Evolutionary conservation across 148 eudicot species (phyloP).

Genomic region (Chenopodium quinoa): DNA sequence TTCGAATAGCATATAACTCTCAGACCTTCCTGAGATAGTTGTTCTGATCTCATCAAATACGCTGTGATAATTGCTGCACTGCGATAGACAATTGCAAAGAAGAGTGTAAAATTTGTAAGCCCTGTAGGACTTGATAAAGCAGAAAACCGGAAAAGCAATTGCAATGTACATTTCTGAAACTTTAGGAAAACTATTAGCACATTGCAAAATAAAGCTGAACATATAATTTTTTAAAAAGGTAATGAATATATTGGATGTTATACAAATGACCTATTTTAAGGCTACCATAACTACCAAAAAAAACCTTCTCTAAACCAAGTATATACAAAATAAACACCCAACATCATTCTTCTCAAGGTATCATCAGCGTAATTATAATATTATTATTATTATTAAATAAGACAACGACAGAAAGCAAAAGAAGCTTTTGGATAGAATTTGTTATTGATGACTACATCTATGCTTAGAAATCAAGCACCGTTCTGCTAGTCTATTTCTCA

Average conservation of each 20-base stretch:
- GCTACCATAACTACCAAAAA: neutral
- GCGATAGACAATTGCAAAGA: conserved; percentile 54
- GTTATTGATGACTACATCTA: neutral
- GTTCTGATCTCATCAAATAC: conserved; percentile 89
- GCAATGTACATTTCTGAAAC: neutral
- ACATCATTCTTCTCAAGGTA: neutral
- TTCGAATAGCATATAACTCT: conserved; percentile 10
- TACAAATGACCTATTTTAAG: neutral
- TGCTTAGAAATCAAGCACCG: neutral
- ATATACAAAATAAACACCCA: neutral
- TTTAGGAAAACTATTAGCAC: neutral
- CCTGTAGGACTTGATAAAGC: conserved; percentile 33
- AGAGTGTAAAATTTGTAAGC: conserved; percentile 43
- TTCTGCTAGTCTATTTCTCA: neutral
- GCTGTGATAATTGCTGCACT: conserved; percentile 95
- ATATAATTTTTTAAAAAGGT: neutral
- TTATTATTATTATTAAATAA: no score
- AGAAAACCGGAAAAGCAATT: conserved; percentile 26
- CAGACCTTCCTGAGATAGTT: conserved; percentile 79
- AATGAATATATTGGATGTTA: no score
- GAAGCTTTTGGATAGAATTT: neutral
- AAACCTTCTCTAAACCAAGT: neutral
- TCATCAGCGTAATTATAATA: no score
- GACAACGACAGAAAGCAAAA: no score
- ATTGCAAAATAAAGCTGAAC: neutral